Evolutionary conservation across 208 protist genomes (phyloP).

Genomic region (Trypanosoma brucei): DNA sequence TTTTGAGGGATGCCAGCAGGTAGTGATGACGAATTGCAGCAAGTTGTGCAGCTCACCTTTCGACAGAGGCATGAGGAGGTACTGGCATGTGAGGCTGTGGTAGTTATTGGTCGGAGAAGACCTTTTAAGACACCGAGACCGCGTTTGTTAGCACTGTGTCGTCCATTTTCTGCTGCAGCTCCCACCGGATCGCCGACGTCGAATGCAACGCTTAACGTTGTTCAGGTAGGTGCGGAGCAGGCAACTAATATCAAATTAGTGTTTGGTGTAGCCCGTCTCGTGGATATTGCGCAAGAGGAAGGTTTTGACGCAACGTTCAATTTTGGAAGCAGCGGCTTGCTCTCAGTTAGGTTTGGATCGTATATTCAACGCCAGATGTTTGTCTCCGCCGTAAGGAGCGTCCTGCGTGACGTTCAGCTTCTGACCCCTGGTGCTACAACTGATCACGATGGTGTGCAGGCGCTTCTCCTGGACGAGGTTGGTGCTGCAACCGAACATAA

Average conservation of each 20-base stretch:
- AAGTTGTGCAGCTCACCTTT: conserved; percentile 59
- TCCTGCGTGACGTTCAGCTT: conserved; percentile 33
- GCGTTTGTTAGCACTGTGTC: conserved; percentile 52
- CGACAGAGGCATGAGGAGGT: conserved; percentile 74
- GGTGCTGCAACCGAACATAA: conserved; percentile 58
- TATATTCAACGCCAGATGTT: conserved; percentile 90
- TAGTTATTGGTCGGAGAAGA: conserved; percentile 39
- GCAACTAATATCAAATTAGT: conserved; percentile 63
- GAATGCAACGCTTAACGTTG: conserved; percentile 16
- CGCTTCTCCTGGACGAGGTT: conserved; percentile 46
- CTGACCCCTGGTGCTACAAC: background rate
- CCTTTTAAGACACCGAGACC: conserved; percentile 39
- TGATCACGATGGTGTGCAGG: conserved; percentile 29
- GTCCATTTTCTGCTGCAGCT: conserved; percentile 29
- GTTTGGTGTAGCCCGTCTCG: conserved; percentile 69
- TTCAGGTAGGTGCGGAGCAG: conserved; percentile 13
- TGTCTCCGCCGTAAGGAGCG: conserved; percentile 49
- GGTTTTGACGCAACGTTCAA: conserved; percentile 82
- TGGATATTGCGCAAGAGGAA: conserved; percentile 62
- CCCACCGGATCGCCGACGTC: conserved; percentile 4
- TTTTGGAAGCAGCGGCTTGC: conserved; percentile 74
- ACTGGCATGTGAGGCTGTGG: conserved; percentile 64
- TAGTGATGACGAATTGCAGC: conserved; percentile 35
- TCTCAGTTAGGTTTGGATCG: conserved; percentile 81
- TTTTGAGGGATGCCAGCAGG: conserved; percentile 7